Evolutionary conservation across 2,329 filamentous ascomycete genomes (phyloP).

Genomic region (Blumeria hordei): DNA sequence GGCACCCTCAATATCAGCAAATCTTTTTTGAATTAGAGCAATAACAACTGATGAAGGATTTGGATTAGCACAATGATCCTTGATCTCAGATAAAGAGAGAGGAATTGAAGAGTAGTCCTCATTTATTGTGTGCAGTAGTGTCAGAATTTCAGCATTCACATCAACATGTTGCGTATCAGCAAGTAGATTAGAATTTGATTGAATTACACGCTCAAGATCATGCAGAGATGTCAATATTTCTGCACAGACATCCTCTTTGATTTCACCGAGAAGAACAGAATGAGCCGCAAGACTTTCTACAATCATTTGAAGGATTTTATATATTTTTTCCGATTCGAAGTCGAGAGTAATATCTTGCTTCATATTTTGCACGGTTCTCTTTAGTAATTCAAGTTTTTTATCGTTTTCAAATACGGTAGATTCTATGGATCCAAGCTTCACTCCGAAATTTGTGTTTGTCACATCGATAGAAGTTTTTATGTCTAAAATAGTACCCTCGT

Average conservation of each 20-base stretch:
- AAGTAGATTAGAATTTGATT: conserved; percentile 7
- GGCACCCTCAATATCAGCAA: not conserved
- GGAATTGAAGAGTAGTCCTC: conserved; percentile 3
- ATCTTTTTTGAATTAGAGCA: not conserved
- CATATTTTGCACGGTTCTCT: not conserved
- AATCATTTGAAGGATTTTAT: conserved; percentile 5
- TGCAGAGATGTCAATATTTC: conserved; percentile 14
- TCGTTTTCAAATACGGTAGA: not conserved
- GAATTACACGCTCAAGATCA: conserved; percentile 7
- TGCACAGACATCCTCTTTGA: conserved; percentile 14
- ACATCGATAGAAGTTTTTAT: no score
- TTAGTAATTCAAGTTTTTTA: not conserved
- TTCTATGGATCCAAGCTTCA: not conserved
- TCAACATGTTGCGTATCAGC: conserved; percentile 11
- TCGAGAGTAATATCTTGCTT: not conserved
- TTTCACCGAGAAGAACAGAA: conserved; percentile 9
- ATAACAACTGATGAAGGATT: not conserved
- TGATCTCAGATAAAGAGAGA: not conserved
- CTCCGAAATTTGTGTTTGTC: not conserved
- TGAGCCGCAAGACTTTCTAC: conserved; percentile 8
- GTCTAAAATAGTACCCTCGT: no score
- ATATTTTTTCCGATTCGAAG: not conserved
- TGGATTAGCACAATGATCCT: not conserved
- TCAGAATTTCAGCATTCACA: conserved; percentile 14
- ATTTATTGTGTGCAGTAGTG: conserved; percentile 10